phyloP scores from a whole-genome alignment of 2,329 filamentous ascomycete species.

The Lecanicillium sp. region DNA sequence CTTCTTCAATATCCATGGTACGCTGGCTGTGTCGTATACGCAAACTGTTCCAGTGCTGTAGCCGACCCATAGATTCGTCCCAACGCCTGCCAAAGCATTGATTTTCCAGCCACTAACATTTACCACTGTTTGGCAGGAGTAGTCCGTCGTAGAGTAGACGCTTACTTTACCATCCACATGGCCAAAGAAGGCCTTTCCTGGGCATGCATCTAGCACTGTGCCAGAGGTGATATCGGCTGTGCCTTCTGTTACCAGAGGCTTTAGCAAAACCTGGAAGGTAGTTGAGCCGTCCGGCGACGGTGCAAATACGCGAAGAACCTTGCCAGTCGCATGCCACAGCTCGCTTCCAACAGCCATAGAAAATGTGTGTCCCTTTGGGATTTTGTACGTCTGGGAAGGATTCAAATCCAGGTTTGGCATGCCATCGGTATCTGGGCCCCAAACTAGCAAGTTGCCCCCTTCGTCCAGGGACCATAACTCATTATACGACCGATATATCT shows the following conservation, averaged over 20 bases:
- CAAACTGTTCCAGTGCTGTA: conserved; percentile 93
- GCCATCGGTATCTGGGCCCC: conserved; percentile 67
- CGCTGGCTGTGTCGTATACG: conserved; percentile 75
- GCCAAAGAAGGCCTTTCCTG: conserved; percentile 78
- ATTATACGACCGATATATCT: conserved; percentile 77
- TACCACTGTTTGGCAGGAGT: conserved; percentile 68
- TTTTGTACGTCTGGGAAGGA: conserved; percentile 64
- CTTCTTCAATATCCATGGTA: conserved; percentile 87
- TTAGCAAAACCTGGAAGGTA: conserved; percentile 68
- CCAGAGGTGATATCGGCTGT: conserved; percentile 85
- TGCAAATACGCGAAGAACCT: conserved; percentile 76
- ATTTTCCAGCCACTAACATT: conserved; percentile 94
- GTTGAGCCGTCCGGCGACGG: conserved; percentile 60
- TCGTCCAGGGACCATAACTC: conserved; percentile 95
- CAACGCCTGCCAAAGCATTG: conserved; percentile 74
- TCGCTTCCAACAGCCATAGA: conserved; percentile 80
- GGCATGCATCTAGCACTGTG: conserved; percentile 63
- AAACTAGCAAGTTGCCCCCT: conserved; percentile 76
- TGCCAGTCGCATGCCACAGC: conserved; percentile 82
- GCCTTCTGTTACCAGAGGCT: conserved; percentile 61
- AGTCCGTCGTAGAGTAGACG: conserved; percentile 76
- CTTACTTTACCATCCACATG: conserved; percentile 92
- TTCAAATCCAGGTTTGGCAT: conserved; percentile 67
- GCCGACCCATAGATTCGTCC: conserved; percentile 80
- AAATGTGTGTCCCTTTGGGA: conserved; percentile 77